These are phyloP conservation scores for Carex sylvatica DNA, from an alignment of 202 grass and related monocot genomes.

Conservation along the genomic window DNA sequence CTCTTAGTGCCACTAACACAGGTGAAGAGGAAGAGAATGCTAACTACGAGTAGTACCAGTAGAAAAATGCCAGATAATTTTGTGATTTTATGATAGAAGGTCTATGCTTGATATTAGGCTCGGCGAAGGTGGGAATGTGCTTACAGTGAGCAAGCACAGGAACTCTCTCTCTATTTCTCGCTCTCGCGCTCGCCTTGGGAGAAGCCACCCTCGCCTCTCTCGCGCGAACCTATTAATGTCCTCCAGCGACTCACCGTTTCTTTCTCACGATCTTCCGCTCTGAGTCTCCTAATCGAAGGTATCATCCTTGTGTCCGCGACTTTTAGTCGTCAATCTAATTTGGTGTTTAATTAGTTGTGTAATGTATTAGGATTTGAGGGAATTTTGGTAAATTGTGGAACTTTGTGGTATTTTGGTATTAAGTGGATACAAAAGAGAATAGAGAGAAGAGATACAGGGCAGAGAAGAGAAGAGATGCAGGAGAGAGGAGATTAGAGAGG, in stretches of 20 bases:
- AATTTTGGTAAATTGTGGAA: too few relatives aligned
- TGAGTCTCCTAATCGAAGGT: slow-evolving; percentile 15
- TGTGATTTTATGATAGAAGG: not conserved
- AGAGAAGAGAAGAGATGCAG: too few relatives aligned
- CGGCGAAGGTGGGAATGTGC: not conserved
- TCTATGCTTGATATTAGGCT: not conserved
- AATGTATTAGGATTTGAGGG: too few relatives aligned
- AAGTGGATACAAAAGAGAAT: too few relatives aligned
- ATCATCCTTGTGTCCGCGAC: not conserved
- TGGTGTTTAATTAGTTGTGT: not conserved
- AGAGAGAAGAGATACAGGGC: too few relatives aligned
- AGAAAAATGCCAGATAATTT: not conserved
- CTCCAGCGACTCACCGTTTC: not conserved
- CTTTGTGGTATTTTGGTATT: too few relatives aligned
- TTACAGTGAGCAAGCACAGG: not conserved
- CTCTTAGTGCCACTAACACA: not conserved
- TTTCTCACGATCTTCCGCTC: not conserved
- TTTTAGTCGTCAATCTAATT: slow-evolving; percentile 3
- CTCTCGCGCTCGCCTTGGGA: too few relatives aligned
- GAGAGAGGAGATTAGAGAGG: too few relatives aligned
- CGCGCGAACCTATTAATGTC: not conserved
- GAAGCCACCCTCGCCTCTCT: too few relatives aligned
- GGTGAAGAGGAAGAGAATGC: not conserved
- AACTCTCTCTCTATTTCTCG: too few relatives aligned
- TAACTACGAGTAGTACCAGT: not conserved